phyloP scores from a whole-genome alignment of 345 rosid species.

The Sapria himalayana region DNA sequence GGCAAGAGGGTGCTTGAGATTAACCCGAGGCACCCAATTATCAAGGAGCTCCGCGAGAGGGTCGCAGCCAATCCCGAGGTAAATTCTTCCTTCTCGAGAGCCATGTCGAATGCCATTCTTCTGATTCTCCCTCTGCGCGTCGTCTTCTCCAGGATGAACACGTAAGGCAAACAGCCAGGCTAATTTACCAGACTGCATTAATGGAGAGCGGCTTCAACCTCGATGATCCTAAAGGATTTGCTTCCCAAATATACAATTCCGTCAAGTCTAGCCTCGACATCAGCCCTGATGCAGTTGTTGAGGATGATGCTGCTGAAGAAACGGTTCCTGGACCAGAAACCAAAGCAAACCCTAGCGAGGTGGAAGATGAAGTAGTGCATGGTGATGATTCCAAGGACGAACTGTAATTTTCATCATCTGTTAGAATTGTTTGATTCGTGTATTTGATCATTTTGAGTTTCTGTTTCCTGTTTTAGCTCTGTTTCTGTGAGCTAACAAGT shows the following conservation, averaged over 20 bases:
- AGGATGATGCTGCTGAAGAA: constrained; percentile 56
- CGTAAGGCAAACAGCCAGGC: constrained; percentile 64
- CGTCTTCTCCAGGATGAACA: constrained; percentile 33
- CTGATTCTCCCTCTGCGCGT: not conserved
- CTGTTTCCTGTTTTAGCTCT: too few relatives aligned
- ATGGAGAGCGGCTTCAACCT: constrained; percentile 87
- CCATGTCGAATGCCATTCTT: too few relatives aligned
- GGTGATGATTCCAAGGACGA: constrained; percentile 28
- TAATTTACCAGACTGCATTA: constrained; percentile 80
- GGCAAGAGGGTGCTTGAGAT: constrained; percentile 93
- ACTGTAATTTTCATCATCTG: too few relatives aligned
- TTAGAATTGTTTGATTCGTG: too few relatives aligned
- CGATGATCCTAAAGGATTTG: constrained; percentile 69
- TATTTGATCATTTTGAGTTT: too few relatives aligned
- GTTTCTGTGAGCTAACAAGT: too few relatives aligned
- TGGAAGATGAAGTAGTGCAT: constrained; percentile 13
- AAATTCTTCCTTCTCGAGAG: constrained; percentile 2
- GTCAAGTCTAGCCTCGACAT: constrained; percentile 58
- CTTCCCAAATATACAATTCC: constrained; percentile 52
- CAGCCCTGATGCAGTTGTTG: constrained; percentile 54
- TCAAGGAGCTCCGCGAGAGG: constrained; percentile 84
- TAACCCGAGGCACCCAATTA: constrained; percentile 86
- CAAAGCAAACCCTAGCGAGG: constrained; percentile 10
- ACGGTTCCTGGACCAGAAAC: constrained; percentile 18
- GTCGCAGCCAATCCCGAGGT: constrained; percentile 73